Conservation (phyloP, 208 protist genomes). For the Tetramitus jugosus region DNA sequence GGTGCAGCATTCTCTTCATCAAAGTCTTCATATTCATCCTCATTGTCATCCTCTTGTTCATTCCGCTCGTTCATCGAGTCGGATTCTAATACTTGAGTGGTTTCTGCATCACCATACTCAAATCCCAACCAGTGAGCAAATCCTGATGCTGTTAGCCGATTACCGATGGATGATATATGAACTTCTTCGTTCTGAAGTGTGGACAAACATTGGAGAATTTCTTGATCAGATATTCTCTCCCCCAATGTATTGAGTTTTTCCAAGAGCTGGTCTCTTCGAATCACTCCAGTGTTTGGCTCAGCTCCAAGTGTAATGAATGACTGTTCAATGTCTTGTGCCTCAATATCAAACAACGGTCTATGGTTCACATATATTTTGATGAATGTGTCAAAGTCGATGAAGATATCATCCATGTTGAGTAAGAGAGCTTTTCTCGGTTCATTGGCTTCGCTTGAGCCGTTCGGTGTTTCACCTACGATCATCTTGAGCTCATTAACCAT, state of each 20-base stretch:
- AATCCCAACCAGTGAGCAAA: conserved; percentile 33
- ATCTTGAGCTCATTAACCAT: conserved; percentile 80
- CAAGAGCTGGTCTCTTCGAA: conserved; percentile 62
- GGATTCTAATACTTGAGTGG: not conserved
- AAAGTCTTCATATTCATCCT: not conserved
- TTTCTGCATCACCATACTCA: conserved; percentile 1
- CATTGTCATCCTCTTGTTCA: not conserved
- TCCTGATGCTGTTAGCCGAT: not conserved
- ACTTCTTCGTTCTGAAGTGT: conserved; percentile 73
- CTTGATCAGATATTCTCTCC: conserved; percentile 57
- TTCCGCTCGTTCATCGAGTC: not conserved
- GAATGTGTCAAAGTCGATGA: conserved; percentile 75
- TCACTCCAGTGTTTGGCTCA: conserved; percentile 53
- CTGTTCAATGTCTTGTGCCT: conserved; percentile 66
- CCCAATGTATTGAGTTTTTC: conserved; percentile 55
- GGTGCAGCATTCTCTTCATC: not conserved
- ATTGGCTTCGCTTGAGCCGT: not conserved
- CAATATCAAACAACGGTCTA: conserved; percentile 75
- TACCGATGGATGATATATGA: not conserved
- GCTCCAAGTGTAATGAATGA: conserved; percentile 70
- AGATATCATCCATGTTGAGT: conserved; percentile 39
- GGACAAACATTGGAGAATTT: conserved; percentile 61
- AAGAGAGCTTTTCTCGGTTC: conserved; percentile 18
- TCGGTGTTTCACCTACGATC: conserved; percentile 54
- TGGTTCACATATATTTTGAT: conserved; percentile 87